Evolutionary conservation across 257 asterid species (phyloP).

Genomic region (Scutellaria galericulata): DNA sequence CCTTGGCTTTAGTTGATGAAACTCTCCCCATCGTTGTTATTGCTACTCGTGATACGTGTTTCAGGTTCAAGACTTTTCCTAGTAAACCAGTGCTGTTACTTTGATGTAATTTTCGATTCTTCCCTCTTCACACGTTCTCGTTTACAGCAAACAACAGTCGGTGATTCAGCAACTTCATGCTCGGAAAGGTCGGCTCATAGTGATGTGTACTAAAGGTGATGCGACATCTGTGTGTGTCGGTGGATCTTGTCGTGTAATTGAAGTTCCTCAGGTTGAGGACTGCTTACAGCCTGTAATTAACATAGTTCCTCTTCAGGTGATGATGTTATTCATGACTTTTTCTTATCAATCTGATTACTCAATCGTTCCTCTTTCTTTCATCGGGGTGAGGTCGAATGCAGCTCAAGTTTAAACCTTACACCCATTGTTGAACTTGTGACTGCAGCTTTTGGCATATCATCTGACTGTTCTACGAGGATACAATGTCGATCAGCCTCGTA

Average conservation of each 20-base stretch:
- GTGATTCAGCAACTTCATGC: slow-evolving; percentile 99
- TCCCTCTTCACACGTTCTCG: slow-evolving; percentile 16
- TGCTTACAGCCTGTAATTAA: slow-evolving; percentile 95
- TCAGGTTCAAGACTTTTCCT: slow-evolving; percentile 59
- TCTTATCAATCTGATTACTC: neutral
- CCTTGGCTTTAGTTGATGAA: slow-evolving; percentile 94
- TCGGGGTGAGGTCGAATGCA: neutral
- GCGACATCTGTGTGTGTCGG: slow-evolving; percentile 75
- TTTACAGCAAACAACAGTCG: slow-evolving; percentile 89
- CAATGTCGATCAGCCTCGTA: slow-evolving; percentile 97
- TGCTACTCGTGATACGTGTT: slow-evolving; percentile 95
- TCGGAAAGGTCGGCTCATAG: slow-evolving; percentile 91
- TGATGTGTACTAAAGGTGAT: slow-evolving; percentile 91
- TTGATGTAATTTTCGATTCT: slow-evolving; percentile 9
- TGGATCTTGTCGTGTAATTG: slow-evolving; percentile 89
- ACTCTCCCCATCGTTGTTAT: slow-evolving; percentile 89
- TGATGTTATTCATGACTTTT: slow-evolving; percentile 3
- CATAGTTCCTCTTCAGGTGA: slow-evolving; percentile 93
- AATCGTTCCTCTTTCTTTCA: neutral
- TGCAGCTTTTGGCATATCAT: slow-evolving; percentile 94
- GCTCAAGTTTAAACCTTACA: neutral
- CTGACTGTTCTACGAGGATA: slow-evolving; percentile 91
- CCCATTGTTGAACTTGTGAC: neutral
- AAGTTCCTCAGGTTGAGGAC: slow-evolving; percentile 91
- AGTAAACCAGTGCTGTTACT: neutral